These are phyloP conservation scores for Cladosporium sp. DNA, from an alignment of 2,329 filamentous ascomycete genomes.

Conservation along the genomic window DNA sequence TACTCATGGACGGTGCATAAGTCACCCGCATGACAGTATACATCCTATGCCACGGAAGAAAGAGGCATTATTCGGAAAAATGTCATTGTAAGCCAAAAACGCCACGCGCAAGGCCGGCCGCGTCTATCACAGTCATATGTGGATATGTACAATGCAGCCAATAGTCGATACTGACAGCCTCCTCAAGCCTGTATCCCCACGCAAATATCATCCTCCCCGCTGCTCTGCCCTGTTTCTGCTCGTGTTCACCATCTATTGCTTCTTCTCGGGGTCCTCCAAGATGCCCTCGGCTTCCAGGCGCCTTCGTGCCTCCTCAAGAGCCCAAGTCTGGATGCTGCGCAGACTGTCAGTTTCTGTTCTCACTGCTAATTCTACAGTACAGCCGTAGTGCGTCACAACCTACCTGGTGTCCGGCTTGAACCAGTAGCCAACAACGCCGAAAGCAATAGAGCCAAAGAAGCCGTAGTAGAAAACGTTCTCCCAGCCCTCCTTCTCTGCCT, in stretches of 20 bases:
- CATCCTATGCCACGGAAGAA: neutral
- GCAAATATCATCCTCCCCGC: neutral
- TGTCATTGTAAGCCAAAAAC: conserved; percentile 19
- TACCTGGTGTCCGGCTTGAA: conserved; percentile 99
- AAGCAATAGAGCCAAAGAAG: conserved; percentile 73
- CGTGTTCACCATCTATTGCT: conserved; percentile 16
- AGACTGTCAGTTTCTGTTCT: conserved; percentile 4
- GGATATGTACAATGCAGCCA: conserved; percentile 23
- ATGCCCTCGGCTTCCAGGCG: conserved; percentile 96
- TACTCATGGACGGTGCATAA: neutral
- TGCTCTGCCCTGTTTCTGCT: neutral
- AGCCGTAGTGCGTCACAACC: conserved; percentile 47
- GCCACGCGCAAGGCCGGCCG: conserved; percentile 16
- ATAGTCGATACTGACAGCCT: conserved; percentile 12
- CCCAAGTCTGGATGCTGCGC: conserved; percentile 95
- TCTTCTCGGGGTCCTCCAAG: conserved; percentile 69
- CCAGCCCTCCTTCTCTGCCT: conserved; percentile 95
- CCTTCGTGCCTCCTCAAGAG: conserved; percentile 91
- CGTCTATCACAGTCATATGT: conserved; percentile 20
- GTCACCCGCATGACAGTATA: neutral
- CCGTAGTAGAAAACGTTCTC: conserved; percentile 83
- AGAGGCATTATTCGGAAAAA: conserved; percentile 13
- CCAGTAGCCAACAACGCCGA: conserved; percentile 78
- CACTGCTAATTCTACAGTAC: neutral
- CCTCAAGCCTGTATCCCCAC: conserved; percentile 13